Evolutionary conservation across 306 rosid species (phyloP), one percentile per base, ranked within the genome.

Genomic region (Erythrophleum fordii): DNA sequence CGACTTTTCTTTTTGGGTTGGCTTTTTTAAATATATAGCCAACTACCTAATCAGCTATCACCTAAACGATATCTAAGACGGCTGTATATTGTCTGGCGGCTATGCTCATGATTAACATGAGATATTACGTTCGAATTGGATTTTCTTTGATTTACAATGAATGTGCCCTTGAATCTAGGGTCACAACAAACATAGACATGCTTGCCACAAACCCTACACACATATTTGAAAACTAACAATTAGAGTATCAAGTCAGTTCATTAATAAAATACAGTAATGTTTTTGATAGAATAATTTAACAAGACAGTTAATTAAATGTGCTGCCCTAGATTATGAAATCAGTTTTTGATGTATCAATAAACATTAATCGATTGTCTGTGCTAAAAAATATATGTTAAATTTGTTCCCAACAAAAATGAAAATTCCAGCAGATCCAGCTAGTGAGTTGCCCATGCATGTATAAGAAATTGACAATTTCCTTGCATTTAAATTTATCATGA

Each of bases 21-120:
- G 78, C 76, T 52, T 72, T n/a, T 72, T 44, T 14, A 37, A 5
- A 29, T 52, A 34, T 25, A 71, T 49, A 28, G 79, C 71, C 78
- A 82, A 71, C 44, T 14, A 11, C 51, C 48, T 14, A 82, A 48
- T 48, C 39, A 39, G 13, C 13, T 22, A 55, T 23, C 49, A 31
- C 41, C 73, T 58, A 76, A 69, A 69, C 17, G 11, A 49, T 25
- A 64, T 16, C 25, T 64, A 78, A 53, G 8, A 23, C 11, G 12
- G 2, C n/a, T 1, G 5, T 67, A 25, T 0, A 26, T 7, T 62
- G 58, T 23, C 73, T 23, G 78, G 75, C 49, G 17, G 60, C 75
- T 72, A 61, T 17, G 29, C 31, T 69, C 37, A 69, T 69, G 48
- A 20, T 67, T 25, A 46, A 23, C 72, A 7, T 11, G 13, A 25